Percentiles rank a stretch among this genome's conserved stretches.
phyloP scores from a whole-genome alignment of 805 yeast species.

The Spathaspora arborariae region DNA sequence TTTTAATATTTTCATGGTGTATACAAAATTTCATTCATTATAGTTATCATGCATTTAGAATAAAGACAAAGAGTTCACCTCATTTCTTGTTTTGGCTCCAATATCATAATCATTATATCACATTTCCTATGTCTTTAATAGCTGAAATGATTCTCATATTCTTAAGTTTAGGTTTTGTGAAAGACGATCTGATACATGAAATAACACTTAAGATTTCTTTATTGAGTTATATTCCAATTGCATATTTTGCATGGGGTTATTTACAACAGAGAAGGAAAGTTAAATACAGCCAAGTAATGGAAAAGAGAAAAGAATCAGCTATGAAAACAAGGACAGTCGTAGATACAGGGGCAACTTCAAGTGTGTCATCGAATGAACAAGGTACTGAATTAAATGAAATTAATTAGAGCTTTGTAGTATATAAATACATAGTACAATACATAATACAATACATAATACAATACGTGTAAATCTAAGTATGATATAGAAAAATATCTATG shows the following conservation, averaged over 20 bases:
- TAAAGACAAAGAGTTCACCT: slow-evolving; percentile 35
- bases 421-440: background rate
- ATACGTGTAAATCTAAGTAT: background rate
- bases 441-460: too few species aligned
- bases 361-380: background rate
- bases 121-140: slow-evolving; percentile 28
- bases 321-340: background rate
- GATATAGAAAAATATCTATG: background rate
- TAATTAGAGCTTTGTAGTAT: background rate
- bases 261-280: slow-evolving; percentile 17
- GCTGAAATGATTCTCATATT: slow-evolving; percentile 35
- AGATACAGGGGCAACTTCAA: slow-evolving; percentile 1
- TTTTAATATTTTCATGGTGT: slow-evolving; percentile 36
- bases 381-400: slow-evolving; percentile 1
- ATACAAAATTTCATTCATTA: slow-evolving; percentile 28
- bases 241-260: slow-evolving; percentile 32
- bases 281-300: slow-evolving; percentile 19
- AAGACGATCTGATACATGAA: slow-evolving; percentile 22
- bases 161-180: slow-evolving; percentile 31
- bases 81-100: slow-evolving; percentile 33
- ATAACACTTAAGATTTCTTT: slow-evolving; percentile 21
- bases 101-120: slow-evolving; percentile 29
- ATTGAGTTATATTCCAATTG: slow-evolving; percentile 32
- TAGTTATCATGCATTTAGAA: slow-evolving; percentile 31
- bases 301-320: slow-evolving; percentile 12